Evolutionary conservation across 2,329 filamentous ascomycete species (phyloP), one percentile per base, ranked within the genome.

Genomic region (Lizonia empirigonia): DNA sequence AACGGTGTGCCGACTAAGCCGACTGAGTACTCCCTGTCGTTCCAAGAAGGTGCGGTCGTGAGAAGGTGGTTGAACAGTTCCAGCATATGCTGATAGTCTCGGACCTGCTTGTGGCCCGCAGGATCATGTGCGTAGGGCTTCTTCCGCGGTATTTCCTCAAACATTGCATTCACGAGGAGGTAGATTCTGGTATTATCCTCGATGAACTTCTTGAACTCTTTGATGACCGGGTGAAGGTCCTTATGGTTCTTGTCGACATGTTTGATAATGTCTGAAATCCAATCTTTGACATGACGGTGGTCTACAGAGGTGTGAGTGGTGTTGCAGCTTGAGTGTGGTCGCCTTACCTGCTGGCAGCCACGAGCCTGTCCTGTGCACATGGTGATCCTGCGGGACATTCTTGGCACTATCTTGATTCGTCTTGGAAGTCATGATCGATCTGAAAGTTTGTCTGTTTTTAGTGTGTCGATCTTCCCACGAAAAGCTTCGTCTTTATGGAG

Each of bases 151-250:
- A 89, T 77, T 71, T 90, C 84, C 23, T 82, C 76, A 71, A 87
- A 90, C 87, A 90, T 90, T 56, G 80, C 76, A 19, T 76, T 75
- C 64, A 88, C 83, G 67, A 85, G 83, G 79, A 89, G 85, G 74
- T 84, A 86, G 20, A 90, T 74, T 18, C 85, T 80, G 1, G 85
- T 75, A 56, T 84, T 84, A 22, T 70, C 69, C 67, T 90, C 86
- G 55, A 90, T 89, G 19, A 89, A 73, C 1, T 81, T 69, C 63
- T 85, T 78, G 74, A 90, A 88, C 56, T 89, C 86, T 55, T 80
- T 62, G 0, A 90, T 70, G 0, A 84, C 84, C 0, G 85, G 85
- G 10, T 81, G 78, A 0, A 89, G 75, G 2, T 79, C 69, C 58
- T 80, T 72, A 4, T 72, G 64, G 7, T 81, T 71, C 13, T 75